A percentile compares a stretch with the other conserved stretches of the same genome.
phyloP scores from a whole-genome alignment of 2,329 filamentous ascomycete genomes.

The Fusarium ambrosium region DNA sequence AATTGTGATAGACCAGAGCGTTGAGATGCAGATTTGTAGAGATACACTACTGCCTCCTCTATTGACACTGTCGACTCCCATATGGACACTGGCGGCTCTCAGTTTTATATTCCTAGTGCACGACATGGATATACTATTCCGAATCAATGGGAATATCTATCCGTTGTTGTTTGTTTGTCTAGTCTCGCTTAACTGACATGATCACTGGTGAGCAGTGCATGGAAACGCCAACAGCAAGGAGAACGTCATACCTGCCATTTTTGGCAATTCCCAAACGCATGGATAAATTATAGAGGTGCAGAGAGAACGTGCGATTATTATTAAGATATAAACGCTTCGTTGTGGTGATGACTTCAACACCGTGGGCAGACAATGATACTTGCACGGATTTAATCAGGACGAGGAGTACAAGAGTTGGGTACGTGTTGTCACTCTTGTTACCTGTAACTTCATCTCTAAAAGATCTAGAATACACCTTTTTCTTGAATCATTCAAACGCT shows the following conservation, averaged over 20 bases:
- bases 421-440: no score
- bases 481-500: background rate
- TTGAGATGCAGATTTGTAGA: background rate
- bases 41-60: background rate
- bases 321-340: background rate
- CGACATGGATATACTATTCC: background rate
- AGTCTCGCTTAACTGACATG: background rate
- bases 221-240: background rate
- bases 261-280: background rate
- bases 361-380: background rate
- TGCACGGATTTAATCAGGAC: background rate
- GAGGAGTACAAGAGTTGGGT: background rate
- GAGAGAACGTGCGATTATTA: background rate
- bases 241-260: background rate
- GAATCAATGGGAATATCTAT: background rate
- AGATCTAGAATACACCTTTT: background rate
- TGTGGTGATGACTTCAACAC: background rate
- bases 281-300: background rate
- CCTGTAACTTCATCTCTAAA: background rate
- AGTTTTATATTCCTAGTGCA: background rate
- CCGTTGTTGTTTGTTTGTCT: background rate
- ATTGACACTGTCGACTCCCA: background rate
- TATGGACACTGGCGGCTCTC: background rate
- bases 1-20: background rate
- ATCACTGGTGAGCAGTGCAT: background rate